These are phyloP conservation scores for Caryopteris hybrid DNA, from an alignment of 305 asterid species.

Conservation along the genomic window DNA sequence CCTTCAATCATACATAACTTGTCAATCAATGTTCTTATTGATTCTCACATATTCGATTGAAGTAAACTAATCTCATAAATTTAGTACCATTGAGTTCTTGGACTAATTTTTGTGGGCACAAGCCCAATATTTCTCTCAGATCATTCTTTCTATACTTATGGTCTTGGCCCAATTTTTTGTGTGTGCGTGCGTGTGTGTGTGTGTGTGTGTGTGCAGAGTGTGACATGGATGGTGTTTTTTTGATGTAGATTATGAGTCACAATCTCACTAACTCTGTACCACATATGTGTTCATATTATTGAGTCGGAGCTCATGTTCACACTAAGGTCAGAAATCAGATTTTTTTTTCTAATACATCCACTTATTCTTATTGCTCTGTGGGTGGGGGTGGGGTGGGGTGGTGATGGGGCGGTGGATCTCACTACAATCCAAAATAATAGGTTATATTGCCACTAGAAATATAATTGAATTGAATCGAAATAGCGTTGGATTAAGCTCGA, in stretches of 20 bases:
- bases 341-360: slow-evolving; percentile 5
- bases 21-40: too few relatives aligned
- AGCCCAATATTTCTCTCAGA: neutral
- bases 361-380: neutral
- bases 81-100: neutral
- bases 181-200: too few relatives aligned
- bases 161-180: too few relatives aligned
- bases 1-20: too few relatives aligned
- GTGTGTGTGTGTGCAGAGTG: too few relatives aligned
- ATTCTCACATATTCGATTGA: too few relatives aligned
- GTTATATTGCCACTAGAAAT: too few relatives aligned
- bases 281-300: neutral
- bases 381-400: neutral
- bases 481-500: too few relatives aligned
- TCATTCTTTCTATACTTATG: too few relatives aligned
- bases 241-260: neutral
- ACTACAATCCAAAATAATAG: neutral
- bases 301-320: neutral
- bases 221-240: too few relatives aligned
- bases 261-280: neutral
- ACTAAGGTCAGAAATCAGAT: neutral
- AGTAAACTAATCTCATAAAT: too few relatives aligned
- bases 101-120: neutral
- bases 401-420: neutral
- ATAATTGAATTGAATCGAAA: too few relatives aligned